A percentile compares a stretch with the other conserved stretches of the same genome.
These are phyloP conservation scores for Eleusine indica DNA, from an alignment of 176 grass and related monocot genomes.

Conservation along the genomic window DNA sequence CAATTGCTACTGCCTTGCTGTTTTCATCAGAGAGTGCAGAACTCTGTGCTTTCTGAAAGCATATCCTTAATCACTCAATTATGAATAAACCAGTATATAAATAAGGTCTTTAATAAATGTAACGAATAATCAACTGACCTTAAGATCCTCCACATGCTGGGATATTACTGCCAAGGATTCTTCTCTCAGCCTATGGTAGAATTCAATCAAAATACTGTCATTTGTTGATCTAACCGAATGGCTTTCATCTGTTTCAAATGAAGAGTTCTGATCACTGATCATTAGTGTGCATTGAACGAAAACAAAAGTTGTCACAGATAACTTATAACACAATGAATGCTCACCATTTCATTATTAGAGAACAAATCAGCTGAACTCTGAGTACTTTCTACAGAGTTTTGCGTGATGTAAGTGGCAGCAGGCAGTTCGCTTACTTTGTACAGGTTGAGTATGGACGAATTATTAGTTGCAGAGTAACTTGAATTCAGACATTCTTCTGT, in stretches of 20 bases:
- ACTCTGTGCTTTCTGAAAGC: constrained; percentile 20
- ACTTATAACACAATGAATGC: constrained; percentile 8
- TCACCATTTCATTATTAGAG: constrained; percentile 54
- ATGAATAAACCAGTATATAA: constrained; percentile 21
- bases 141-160: constrained; percentile 31
- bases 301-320: background rate
- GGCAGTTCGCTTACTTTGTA: constrained; percentile 15
- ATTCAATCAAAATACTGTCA: constrained; percentile 41
- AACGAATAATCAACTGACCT: constrained; percentile 29
- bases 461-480: constrained; percentile 23
- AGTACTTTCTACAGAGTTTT: constrained; percentile 28
- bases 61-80: constrained; percentile 28
- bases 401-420: background rate
- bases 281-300: constrained; percentile 40
- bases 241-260: constrained; percentile 55
- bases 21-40: constrained; percentile 16
- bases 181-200: constrained; percentile 49
- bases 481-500: constrained; percentile 13
- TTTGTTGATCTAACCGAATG: constrained; percentile 41
- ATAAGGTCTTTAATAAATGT: constrained; percentile 6
- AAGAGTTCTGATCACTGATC: constrained; percentile 59
- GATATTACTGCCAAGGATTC: constrained; percentile 38
- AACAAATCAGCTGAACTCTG: constrained; percentile 46
- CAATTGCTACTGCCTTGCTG: constrained; percentile 10
- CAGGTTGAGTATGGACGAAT: constrained; percentile 40